Evolutionary conservation across 2,329 filamentous ascomycete genomes (phyloP), one percentile per base, ranked within the genome.

Genomic region (Alternaria sp.): DNA sequence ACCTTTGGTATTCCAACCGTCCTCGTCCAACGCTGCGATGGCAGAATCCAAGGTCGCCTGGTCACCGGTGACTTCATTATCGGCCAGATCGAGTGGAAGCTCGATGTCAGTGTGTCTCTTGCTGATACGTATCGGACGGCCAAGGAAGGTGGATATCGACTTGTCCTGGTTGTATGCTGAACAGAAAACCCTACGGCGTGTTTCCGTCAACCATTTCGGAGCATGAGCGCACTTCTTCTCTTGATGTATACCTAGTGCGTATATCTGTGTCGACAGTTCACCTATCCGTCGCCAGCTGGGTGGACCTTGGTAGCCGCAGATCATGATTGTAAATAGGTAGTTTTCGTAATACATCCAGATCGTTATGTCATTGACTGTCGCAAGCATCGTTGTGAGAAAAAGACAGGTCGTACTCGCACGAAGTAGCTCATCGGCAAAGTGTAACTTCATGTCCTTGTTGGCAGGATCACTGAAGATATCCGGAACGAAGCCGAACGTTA

Each of bases 1-100:
- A 5, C 68, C 60, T 41, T 71, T 63, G 6, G 72, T 75, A 44
- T 86, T 87, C 86, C 77, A 79, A 4, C 75, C 75, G 15, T 74
- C 64, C 9, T 58, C 33, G 44, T 76, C 75, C 7, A 79, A 63
- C 10, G 37, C 53, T 44, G 63, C 49, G 23, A 73, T 72, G 4
- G 74, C 74, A 21, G 53, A 26, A 2, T 63, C 41, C 0, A 77
- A 26, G 0, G 59, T 61, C 10, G 60, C 53, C 23, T 64, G 76
- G 11, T 72, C 63, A 25, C 67, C 66, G 5, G 69, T 70, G 3
- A 76, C 55, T 20, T 77, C 72, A 18, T 74, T 66, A 50, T 78
- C 76, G 14, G 70, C 67, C 8, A 79, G 55, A 41, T 79, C 77
- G 3, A 75, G 71, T 6, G 77, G 77, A 12, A 75, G 63, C 37